Percentiles rank a stretch among this genome's conserved stretches.
Evolutionary conservation across 768 basidiomycete genomes (phyloP).

Genomic region (Auriscalpium vulgare): DNA sequence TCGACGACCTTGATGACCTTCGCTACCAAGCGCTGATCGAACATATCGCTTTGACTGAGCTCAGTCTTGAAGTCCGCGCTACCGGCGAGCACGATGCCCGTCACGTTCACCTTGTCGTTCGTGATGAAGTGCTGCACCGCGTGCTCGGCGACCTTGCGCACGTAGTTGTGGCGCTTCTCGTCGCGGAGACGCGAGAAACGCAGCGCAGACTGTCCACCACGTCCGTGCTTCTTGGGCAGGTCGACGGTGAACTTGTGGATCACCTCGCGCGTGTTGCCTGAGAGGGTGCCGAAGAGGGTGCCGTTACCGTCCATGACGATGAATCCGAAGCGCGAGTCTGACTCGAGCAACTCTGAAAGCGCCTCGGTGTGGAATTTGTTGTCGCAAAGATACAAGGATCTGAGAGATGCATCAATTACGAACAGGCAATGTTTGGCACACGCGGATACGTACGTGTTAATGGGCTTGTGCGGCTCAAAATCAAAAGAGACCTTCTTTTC

Average conservation of each 20-base stretch:
- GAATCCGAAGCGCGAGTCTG: constrained; percentile 96
- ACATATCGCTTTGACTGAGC: constrained; percentile 92
- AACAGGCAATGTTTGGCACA: neutral
- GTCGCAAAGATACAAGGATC: constrained; percentile 97
- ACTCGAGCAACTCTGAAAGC: constrained; percentile 91
- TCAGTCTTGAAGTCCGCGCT: constrained; percentile 99
- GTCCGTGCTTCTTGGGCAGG: constrained; percentile 98
- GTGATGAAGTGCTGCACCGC: constrained; percentile 98
- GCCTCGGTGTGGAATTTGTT: constrained; percentile 99
- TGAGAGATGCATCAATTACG: constrained; percentile 23
- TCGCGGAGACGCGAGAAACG: constrained; percentile 99
- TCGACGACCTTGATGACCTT: constrained; percentile 98
- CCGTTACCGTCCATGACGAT: constrained; percentile 99
- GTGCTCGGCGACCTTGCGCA: constrained; percentile 94
- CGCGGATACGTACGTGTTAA: constrained; percentile 74
- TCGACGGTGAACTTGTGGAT: constrained; percentile 99
- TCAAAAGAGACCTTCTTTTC: constrained; percentile 99
- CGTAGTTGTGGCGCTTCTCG: constrained; percentile 99
- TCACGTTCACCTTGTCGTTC: constrained; percentile 96
- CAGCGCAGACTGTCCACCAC: constrained; percentile 98
- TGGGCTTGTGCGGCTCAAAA: constrained; percentile 97
- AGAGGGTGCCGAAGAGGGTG: constrained; percentile 89
- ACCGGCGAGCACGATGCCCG: constrained; percentile 92
- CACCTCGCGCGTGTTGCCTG: constrained; percentile 95
- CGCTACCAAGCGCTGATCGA: constrained; percentile 78